These are phyloP conservation scores for Maudiozyma bulderi DNA, from an alignment of 805 yeast genomes.

Conservation along the genomic window DNA sequence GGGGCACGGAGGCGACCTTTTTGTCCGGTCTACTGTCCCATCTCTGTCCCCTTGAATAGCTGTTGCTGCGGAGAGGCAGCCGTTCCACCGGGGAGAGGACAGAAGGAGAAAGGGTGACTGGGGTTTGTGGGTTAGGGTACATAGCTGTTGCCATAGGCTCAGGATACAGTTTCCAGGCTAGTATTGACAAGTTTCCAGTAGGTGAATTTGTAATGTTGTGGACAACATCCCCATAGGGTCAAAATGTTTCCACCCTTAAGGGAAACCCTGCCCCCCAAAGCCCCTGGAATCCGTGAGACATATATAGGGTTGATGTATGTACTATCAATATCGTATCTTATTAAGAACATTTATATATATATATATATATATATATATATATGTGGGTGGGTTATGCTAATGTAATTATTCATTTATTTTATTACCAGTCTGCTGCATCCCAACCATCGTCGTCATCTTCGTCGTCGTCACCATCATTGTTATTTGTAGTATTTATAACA, in stretches of 20 bases:
- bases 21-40: no score
- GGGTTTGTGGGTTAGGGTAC: no score
- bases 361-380: background rate
- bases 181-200: no score
- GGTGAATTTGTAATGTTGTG: no score
- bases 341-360: background rate
- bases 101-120: no score
- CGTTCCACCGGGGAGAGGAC: no score
- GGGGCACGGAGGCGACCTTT: no score
- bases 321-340: background rate
- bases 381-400: background rate
- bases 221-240: no score
- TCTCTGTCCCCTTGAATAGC: no score
- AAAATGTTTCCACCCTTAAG: background rate
- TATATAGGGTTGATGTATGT: background rate
- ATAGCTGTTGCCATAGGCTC: no score
- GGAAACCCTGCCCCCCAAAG: background rate
- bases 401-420: background rate
- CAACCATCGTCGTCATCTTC: constrained; percentile 1
- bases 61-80: no score
- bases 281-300: background rate
- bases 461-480: background rate
- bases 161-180: no score
- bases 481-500: background rate
- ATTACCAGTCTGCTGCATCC: background rate